Evolutionary conservation across 73 alveolate genomes (phyloP).

Genomic region (Paramecium primaurelia): DNA sequence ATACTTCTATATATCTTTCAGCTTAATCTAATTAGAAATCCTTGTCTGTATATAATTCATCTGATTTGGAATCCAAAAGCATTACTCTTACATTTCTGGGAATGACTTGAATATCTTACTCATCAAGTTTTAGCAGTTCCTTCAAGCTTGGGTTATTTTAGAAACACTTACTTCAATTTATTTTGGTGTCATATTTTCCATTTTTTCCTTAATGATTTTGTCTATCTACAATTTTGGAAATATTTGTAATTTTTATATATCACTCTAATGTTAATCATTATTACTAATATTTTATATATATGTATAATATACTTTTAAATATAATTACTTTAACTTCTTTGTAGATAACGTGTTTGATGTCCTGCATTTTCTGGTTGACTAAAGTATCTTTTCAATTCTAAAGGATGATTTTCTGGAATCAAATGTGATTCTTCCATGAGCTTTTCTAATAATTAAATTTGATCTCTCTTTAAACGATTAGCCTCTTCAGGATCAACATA

Average conservation of each 20-base stretch:
- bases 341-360: background rate
- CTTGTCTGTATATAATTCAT: constrained; percentile 37
- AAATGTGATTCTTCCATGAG: constrained; percentile 8
- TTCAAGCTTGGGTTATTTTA: constrained; percentile 23
- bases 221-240: background rate
- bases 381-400: background rate
- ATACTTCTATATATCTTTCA: constrained; percentile 1
- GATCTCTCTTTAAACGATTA: background rate
- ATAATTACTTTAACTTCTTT: background rate
- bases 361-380: background rate
- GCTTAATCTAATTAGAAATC: background rate
- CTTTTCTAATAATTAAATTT: background rate
- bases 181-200: constrained; percentile 12
- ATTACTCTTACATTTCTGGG: constrained; percentile 29
- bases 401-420: background rate
- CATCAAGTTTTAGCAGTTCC: constrained; percentile 33
- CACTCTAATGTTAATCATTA: background rate
- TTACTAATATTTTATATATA: background rate
- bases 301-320: background rate
- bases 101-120: constrained; percentile 1
- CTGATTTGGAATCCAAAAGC: constrained; percentile 26
- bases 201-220: background rate
- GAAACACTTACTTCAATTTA: background rate
- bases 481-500: constrained; percentile 39
- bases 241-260: background rate